phyloP scores from a whole-genome alignment of 108 stramenopile species.

The Skeletonema menzelii region DNA sequence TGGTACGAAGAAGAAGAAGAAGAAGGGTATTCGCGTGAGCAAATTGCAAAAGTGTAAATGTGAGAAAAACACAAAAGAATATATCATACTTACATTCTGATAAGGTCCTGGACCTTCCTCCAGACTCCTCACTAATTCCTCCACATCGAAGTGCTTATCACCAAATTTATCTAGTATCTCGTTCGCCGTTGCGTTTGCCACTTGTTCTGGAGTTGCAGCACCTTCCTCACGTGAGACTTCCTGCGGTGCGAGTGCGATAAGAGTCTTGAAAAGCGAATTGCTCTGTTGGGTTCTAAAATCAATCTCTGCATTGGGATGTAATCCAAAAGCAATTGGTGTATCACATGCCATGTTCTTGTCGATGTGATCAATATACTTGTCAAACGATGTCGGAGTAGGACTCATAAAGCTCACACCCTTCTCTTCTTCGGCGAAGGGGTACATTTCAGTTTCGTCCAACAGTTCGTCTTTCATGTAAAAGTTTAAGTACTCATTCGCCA shows the following conservation, averaged over 20 bases:
- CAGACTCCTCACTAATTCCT: conserved; percentile 64
- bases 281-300: conserved; percentile 90
- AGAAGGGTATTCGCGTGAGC: background rate
- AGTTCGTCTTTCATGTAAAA: conserved; percentile 94
- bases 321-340: conserved; percentile 91
- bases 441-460: conserved; percentile 90
- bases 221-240: conserved; percentile 47
- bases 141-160: conserved; percentile 84
- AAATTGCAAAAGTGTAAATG: background rate
- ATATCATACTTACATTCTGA: conserved; percentile 71
- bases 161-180: conserved; percentile 82
- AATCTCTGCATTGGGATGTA: conserved; percentile 95
- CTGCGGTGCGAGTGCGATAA: conserved; percentile 61
- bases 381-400: conserved; percentile 84
- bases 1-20: background rate
- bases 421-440: conserved; percentile 88
- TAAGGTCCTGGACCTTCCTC: conserved; percentile 85
- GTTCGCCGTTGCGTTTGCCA: conserved; percentile 58
- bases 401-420: conserved; percentile 84
- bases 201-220: conserved; percentile 48
- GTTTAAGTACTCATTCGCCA: conserved; percentile 86
- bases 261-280: conserved; percentile 63
- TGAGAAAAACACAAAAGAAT: background rate
- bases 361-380: conserved; percentile 91
- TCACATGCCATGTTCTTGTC: conserved; percentile 75